Evolutionary conservation across 176 grass and related monocot species (phyloP), one percentile per base, ranked within the genome.

Genomic region (Oryza australiensis): DNA sequence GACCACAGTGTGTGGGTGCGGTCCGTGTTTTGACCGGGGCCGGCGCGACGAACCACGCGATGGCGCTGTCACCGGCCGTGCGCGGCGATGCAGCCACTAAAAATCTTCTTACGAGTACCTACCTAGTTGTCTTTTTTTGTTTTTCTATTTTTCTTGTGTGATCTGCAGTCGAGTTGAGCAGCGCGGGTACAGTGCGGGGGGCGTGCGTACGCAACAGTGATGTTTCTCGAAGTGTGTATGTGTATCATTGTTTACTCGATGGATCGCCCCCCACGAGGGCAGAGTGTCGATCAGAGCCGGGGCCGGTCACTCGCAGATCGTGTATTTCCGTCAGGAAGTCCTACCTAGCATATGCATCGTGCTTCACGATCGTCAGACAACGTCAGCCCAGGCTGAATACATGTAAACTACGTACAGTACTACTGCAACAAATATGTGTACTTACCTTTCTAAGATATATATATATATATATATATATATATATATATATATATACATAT

Each of bases 21-120:
- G 76, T 74, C 43, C 41, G 26, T 18, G 70, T 37, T 42, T 85
- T 85, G 64, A 72, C 82, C 10, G 4, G 77, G 82, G 55, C 82
- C 66, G n/a, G 59, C 1, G 24, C 3, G 46, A 35, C 27, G 74
- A 23, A 4, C 34, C 73, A 6, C 35, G 33, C 27, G 14, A 40
- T 15, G 53, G 20, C 64, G 12, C 20, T 66, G 45, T 78, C 74
- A 48, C 51, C n/a, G 49, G 41, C 41, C 86, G 68, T 78, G 86
- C 82, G 80, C 40, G 7, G 87, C 76, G 82, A 85, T 18, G 64
- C 38, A 10, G 70, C 62, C 76, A 38, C 33, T 46, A 23, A 38
- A 41, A 26, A 41, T 22, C 53, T 8, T 15, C 18, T 7, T 12
- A 46, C 13, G 41, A 43, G 41, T 2, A 43, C 41, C 41, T 43